phyloP scores from a whole-genome alignment of 352 stramenopile species.

The Globisporangium paddicum region DNA sequence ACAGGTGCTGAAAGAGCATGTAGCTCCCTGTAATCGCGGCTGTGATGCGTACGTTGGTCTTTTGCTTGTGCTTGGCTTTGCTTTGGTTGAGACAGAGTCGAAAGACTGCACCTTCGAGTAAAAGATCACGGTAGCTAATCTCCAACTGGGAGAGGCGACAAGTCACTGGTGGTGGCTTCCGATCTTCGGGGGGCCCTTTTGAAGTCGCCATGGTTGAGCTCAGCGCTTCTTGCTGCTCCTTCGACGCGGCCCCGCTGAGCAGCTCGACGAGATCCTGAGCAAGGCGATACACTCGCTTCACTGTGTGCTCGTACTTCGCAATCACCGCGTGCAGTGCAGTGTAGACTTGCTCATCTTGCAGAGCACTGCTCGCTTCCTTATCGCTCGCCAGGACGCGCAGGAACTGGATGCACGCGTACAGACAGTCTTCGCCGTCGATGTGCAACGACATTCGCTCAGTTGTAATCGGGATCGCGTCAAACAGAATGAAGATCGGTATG shows the following conservation, averaged over 20 bases:
- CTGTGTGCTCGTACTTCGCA: slow-evolving; percentile 15
- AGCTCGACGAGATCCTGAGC: slow-evolving; percentile 19
- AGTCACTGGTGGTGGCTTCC: background rate
- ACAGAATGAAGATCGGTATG: slow-evolving; percentile 30
- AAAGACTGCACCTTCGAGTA: slow-evolving; percentile 20
- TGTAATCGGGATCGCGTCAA: slow-evolving; percentile 29
- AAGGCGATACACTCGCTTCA: slow-evolving; percentile 17
- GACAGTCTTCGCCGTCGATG: slow-evolving; percentile 24
- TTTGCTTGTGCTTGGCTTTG: slow-evolving; percentile 10
- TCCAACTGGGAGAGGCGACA: slow-evolving; percentile 9
- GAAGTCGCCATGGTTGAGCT: background rate
- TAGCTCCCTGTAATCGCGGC: slow-evolving; percentile 32
- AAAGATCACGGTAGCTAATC: slow-evolving; percentile 19
- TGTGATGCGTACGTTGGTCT: slow-evolving; percentile 27
- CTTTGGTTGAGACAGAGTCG: slow-evolving; percentile 16
- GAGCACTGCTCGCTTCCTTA: slow-evolving; percentile 12
- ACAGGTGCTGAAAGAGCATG: slow-evolving; percentile 33
- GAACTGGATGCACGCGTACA: slow-evolving; percentile 28
- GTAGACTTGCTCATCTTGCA: slow-evolving; percentile 24
- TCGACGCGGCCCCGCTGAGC: background rate
- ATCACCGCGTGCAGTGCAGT: slow-evolving; percentile 15
- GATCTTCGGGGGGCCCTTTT: background rate
- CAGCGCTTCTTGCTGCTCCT: background rate
- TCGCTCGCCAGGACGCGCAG: slow-evolving; percentile 21
- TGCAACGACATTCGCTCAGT: slow-evolving; percentile 24